Evolutionary conservation across 257 asterid species (phyloP), one percentile per base, ranked within the genome.

Genomic region (Penstemon eatonii): DNA sequence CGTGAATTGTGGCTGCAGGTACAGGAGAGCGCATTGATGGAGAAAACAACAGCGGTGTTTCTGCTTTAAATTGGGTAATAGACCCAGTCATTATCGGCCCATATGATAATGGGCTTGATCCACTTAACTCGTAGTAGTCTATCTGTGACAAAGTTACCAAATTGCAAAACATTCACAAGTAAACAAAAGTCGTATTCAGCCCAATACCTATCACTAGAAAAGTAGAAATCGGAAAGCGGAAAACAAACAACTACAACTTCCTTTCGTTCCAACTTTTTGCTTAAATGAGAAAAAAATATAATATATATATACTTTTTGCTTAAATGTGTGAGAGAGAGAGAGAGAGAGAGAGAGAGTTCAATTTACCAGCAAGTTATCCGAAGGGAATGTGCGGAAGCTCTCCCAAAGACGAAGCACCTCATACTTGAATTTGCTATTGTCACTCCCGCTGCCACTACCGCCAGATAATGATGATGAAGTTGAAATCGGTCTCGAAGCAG

Each of bases 321-420:
- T 25, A 61, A 55, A 52, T 39, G 37, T 49, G 18, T 71, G 49
- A 33, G 36, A 61, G 19, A 61, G 43, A 33, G 70, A 50, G 18
- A 53, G 18, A 74, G 49, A 33, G 36, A 61, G 19, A 61, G 43
- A 33, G 70, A 50, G 18, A 15, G 18, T 71, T 57, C 6, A 43
- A 18, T 63, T 63, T 10, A 8, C n/a, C 52, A 60, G 61, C 68
- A 25, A 25, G 33, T 25, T 25, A 25, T 25, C 33, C 2, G 33
- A 1, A 25, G 33, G 33, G 33, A 25, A 1, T 25, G 33, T 25
- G 8, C 86, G 78, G 42, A 65, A 39, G 39, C 69, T 76, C 60
- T 80, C 85, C 90, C 92, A 80, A 69, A 62, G 61, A 68, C 76
- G 76, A 50, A 90, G 82, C 37, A 65, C 73, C 59, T 74, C 79